These are phyloP conservation scores for Sclerotinia trifoliorum DNA, from an alignment of 2,329 filamentous ascomycete genomes.

Conservation along the genomic window DNA sequence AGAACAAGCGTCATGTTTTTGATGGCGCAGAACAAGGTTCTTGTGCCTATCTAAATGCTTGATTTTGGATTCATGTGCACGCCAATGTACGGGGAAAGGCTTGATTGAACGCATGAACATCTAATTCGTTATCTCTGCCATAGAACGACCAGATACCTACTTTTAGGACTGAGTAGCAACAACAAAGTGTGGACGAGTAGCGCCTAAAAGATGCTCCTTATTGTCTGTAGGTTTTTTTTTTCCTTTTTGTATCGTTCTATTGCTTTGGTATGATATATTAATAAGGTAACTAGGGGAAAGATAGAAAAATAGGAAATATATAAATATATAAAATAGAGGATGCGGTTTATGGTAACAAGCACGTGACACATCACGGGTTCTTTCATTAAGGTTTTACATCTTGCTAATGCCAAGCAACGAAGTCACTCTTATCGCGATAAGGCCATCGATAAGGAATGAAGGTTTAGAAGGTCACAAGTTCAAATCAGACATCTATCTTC, in stretches of 20 bases:
- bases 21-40: neutral
- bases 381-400: too few species aligned
- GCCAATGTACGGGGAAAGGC: neutral
- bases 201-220: too few species aligned
- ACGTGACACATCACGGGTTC: neutral
- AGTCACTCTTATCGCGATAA: neutral
- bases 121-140: too few species aligned
- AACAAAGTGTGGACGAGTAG: too few species aligned
- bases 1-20: conserved; percentile 1
- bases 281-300: too few species aligned
- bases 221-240: too few species aligned
- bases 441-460: neutral
- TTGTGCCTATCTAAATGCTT: neutral
- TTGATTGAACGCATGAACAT: neutral
- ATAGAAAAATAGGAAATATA: too few species aligned
- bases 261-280: too few species aligned
- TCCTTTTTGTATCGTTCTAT: too few species aligned
- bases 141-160: too few species aligned
- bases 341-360: neutral
- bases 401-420: conserved; percentile 1
- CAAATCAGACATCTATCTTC: neutral
- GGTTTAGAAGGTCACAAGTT: neutral
- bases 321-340: too few species aligned
- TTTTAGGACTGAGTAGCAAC: too few species aligned
- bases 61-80: neutral